These are phyloP conservation scores for Petunia hybrid DNA, from an alignment of 305 asterid genomes.

Conservation along the genomic window DNA sequence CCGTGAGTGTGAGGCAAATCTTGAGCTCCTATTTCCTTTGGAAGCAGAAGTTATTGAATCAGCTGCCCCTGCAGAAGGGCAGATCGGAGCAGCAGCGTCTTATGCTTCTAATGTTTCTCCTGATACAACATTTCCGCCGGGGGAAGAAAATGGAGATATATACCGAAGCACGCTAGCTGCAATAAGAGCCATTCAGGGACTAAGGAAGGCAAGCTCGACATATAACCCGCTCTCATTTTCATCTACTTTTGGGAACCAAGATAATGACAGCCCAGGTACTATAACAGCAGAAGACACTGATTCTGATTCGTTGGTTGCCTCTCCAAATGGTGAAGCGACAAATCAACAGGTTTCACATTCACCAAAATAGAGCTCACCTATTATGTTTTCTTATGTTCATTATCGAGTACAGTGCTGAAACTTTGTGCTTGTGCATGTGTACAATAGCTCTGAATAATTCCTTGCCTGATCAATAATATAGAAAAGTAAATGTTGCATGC, in stretches of 20 bases:
- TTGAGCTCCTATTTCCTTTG: conserved; percentile 83
- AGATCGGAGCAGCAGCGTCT: conserved; percentile 36
- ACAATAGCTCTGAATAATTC: neutral
- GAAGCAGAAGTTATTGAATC: conserved; percentile 86
- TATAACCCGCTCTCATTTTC: conserved; percentile 84
- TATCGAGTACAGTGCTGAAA: neutral
- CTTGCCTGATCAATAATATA: conserved; percentile 2
- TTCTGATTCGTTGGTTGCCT: conserved; percentile 45
- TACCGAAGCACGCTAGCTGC: conserved; percentile 87
- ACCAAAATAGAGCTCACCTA: conserved; percentile 51
- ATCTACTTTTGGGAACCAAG: conserved; percentile 67
- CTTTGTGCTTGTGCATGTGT: neutral
- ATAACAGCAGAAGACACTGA: conserved; percentile 75
- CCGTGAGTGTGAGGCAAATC: conserved; percentile 88
- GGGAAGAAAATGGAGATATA: conserved; percentile 74
- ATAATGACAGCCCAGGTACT: conserved; percentile 62
- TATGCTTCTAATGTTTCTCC: conserved; percentile 46
- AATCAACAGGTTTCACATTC: conserved; percentile 45
- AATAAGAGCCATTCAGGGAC: conserved; percentile 79
- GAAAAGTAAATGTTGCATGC: neutral
- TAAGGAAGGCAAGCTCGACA: conserved; percentile 88
- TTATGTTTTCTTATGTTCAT: conserved; percentile 41
- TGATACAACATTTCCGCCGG: conserved; percentile 47
- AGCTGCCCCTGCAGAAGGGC: conserved; percentile 41
- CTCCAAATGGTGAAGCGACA: conserved; percentile 51